A percentile compares a stretch with the other conserved stretches of the same genome.
Conservation (phyloP, 306 rosid species). For the Cercis canadensis region DNA sequence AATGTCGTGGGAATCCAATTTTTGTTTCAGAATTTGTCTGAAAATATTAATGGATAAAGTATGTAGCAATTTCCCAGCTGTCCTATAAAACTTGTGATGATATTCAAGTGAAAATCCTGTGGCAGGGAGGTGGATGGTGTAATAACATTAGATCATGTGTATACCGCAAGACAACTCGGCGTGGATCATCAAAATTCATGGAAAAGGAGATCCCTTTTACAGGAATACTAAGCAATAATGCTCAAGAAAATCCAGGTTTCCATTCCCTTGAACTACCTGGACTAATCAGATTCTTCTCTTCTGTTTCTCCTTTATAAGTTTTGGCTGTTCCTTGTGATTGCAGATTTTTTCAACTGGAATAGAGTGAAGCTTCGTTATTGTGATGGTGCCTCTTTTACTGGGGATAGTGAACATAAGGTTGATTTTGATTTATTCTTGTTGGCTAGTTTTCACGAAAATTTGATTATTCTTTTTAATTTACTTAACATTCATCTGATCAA, state of each 20-base stretch:
- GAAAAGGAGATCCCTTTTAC: constrained; percentile 78
- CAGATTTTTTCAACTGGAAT: constrained; percentile 96
- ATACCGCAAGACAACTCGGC: constrained; percentile 77
- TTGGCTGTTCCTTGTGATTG: constrained; percentile 29
- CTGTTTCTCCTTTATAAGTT: constrained; percentile 5
- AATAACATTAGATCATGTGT: constrained; percentile 76
- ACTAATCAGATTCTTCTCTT: constrained; percentile 19
- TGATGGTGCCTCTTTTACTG: constrained; percentile 95
- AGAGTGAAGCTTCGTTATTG: constrained; percentile 97
- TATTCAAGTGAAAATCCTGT: constrained; percentile 41
- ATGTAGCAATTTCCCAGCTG: background rate
- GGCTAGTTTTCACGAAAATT: no score
- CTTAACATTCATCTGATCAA: background rate
- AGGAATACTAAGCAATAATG: constrained; percentile 79
- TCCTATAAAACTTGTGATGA: constrained; percentile 13
- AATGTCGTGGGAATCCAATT: constrained; percentile 14
- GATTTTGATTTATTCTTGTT: background rate
- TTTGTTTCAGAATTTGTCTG: background rate
- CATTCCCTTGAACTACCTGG: constrained; percentile 20
- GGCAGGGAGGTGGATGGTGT: constrained; percentile 99
- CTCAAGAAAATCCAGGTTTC: constrained; percentile 88
- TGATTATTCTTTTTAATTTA: background rate
- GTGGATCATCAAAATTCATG: constrained; percentile 85
- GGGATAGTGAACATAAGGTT: constrained; percentile 82
- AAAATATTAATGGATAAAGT: background rate